A percentile compares a stretch with the other conserved stretches of the same genome.
Evolutionary conservation across 306 rosid genomes (phyloP).

Genomic region (Herpetospermum pedunculosum): DNA sequence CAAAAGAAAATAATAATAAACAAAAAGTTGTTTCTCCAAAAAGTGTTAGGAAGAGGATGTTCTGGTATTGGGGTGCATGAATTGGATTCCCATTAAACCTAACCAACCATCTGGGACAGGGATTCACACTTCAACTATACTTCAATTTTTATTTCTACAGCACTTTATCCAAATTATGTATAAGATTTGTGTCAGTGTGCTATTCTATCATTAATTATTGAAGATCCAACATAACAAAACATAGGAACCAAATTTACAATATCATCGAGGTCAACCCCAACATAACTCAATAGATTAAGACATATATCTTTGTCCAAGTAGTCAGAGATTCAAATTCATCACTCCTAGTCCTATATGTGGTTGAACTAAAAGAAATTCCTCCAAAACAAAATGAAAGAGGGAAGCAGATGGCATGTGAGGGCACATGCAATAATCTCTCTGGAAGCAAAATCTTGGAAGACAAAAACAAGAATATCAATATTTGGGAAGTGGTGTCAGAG

Average conservation of each 20-base stretch:
- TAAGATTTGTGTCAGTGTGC: neutral
- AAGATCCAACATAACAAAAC: too few relatives aligned
- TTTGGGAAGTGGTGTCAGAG: neutral
- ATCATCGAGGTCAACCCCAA: too few relatives aligned
- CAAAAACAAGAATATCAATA: neutral
- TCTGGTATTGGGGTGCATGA: conserved; percentile 2
- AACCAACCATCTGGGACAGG: neutral
- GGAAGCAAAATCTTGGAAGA: neutral
- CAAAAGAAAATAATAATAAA: neutral
- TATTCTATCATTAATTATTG: neutral
- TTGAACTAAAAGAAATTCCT: too few relatives aligned
- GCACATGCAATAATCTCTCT: neutral
- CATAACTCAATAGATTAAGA: too few relatives aligned
- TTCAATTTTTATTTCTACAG: neutral
- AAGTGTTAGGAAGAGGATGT: neutral
- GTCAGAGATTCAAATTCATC: too few relatives aligned
- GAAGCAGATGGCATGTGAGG: neutral
- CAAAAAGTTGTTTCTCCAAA: neutral
- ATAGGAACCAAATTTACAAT: too few relatives aligned
- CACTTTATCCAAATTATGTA: neutral
- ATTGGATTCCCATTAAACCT: neutral
- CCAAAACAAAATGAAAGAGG: too few relatives aligned
- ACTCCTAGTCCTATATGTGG: too few relatives aligned
- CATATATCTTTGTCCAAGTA: too few relatives aligned
- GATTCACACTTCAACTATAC: neutral